Evolutionary conservation across 805 yeast species (phyloP).

Genomic region (Isabelozyma gotoi): DNA sequence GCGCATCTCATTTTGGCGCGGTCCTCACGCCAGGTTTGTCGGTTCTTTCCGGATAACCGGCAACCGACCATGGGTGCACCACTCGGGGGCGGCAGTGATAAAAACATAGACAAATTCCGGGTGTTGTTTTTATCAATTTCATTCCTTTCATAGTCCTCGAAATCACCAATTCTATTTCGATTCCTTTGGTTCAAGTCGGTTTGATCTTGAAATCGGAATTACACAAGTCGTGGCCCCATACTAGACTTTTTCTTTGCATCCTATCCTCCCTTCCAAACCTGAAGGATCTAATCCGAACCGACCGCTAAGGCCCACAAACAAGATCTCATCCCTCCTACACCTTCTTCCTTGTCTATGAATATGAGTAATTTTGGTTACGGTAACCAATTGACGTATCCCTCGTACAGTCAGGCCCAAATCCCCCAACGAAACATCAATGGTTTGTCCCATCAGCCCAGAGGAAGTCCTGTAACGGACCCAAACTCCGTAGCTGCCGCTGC

Average conservation of each 20-base stretch:
- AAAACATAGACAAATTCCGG: conserved; percentile 5
- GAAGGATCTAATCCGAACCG: too few relatives aligned
- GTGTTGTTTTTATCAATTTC: conserved; percentile 2
- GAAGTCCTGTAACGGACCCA: conserved; percentile 6
- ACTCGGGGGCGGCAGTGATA: conserved; percentile 1
- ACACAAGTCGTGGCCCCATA: too few relatives aligned
- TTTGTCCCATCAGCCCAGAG: background rate
- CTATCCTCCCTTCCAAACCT: too few relatives aligned
- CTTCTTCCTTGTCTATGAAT: background rate
- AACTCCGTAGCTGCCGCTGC: conserved; percentile 11
- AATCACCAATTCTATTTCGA: too few relatives aligned
- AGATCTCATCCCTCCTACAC: too few relatives aligned
- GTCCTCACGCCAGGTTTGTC: too few relatives aligned
- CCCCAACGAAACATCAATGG: conserved; percentile 10
- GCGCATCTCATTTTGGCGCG: background rate
- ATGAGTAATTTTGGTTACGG: conserved; percentile 3
- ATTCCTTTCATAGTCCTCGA: background rate
- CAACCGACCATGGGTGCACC: background rate
- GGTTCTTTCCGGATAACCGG: conserved; percentile 5
- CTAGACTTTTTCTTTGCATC: too few relatives aligned
- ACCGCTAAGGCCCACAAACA: too few relatives aligned
- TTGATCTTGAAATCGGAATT: too few relatives aligned
- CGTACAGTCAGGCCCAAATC: conserved; percentile 17
- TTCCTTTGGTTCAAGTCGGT: too few relatives aligned
- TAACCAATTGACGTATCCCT: conserved; percentile 21